Evolutionary conservation across 1,284 basidiomycete genomes (phyloP).

Genomic region (Tausonia pullulans): DNA sequence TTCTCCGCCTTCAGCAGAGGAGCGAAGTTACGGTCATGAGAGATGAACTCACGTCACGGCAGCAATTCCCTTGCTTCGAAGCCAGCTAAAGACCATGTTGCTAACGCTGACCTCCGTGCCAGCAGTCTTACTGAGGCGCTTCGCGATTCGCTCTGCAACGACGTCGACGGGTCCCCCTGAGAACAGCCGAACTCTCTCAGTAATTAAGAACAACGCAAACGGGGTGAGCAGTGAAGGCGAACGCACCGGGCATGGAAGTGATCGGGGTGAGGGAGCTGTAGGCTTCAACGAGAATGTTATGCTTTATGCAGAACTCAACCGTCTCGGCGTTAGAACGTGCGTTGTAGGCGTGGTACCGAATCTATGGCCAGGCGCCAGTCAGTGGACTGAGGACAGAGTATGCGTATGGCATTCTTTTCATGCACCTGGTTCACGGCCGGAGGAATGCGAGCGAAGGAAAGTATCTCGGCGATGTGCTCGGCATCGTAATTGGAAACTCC

Average conservation of each 20-base stretch:
- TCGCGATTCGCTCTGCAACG: conserved; percentile 7
- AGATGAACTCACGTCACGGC: conserved; percentile 15
- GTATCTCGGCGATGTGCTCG: conserved; percentile 12
- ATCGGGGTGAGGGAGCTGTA: conserved; percentile 14
- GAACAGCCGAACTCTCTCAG: not conserved
- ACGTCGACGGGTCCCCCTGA: conserved; percentile 14
- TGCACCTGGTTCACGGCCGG: conserved; percentile 17
- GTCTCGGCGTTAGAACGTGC: not conserved
- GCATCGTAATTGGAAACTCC: conserved; percentile 20
- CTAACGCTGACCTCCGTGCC: conserved; percentile 6
- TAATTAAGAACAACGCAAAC: not conserved
- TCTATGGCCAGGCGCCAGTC: not conserved
- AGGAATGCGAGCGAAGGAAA: conserved; percentile 8
- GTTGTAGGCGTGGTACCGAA: conserved; percentile 22
- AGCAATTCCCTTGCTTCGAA: conserved; percentile 16
- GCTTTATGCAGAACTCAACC: not conserved
- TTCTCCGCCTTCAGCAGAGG: not conserved
- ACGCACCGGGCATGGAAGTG: conserved; percentile 8
- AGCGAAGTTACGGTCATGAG: not conserved
- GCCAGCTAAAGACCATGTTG: conserved; percentile 17
- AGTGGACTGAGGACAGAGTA: too few relatives aligned
- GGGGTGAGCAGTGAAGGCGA: not conserved
- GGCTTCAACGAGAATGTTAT: conserved; percentile 9
- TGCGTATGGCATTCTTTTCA: too few relatives aligned
- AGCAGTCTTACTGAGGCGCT: not conserved